Evolutionary conservation across 305 asterid genomes (phyloP).

Genomic region (Fraxinus angustifolia): DNA sequence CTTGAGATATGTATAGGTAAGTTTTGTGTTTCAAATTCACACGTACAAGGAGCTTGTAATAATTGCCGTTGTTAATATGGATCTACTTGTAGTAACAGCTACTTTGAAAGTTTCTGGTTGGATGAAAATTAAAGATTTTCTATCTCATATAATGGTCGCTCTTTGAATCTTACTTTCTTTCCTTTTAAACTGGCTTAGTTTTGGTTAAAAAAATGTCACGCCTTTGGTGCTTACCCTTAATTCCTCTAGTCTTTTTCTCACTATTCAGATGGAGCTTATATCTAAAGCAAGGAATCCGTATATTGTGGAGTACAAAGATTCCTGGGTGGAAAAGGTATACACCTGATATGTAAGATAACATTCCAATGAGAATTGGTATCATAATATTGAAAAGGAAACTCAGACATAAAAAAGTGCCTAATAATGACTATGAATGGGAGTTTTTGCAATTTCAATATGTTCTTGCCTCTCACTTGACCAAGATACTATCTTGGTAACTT

Average conservation of each 20-base stretch:
- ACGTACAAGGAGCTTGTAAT: not conserved
- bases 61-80: not conserved
- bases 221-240: not conserved
- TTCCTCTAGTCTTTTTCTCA: constrained; percentile 12
- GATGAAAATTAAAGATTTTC: not conserved
- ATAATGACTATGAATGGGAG: constrained; percentile 7
- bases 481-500: not conserved
- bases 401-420: not conserved
- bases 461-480: not conserved
- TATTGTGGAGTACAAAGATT: constrained; percentile 94
- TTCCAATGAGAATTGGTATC: not conserved
- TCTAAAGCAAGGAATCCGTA: constrained; percentile 72
- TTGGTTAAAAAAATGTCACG: not conserved
- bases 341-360: not conserved
- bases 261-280: constrained; percentile 93
- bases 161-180: not conserved
- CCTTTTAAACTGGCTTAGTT: not conserved
- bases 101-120: not conserved
- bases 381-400: not conserved
- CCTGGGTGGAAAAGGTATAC: constrained; percentile 98
- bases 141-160: not conserved
- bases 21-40: not conserved
- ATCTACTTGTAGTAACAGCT: not conserved
- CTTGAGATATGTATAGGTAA: constrained; percentile 8
- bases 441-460: not conserved